Evolutionary conservation across 352 stramenopile genomes (phyloP), one percentile per base, ranked within the genome.

Genomic region (Pythium periplocum): DNA sequence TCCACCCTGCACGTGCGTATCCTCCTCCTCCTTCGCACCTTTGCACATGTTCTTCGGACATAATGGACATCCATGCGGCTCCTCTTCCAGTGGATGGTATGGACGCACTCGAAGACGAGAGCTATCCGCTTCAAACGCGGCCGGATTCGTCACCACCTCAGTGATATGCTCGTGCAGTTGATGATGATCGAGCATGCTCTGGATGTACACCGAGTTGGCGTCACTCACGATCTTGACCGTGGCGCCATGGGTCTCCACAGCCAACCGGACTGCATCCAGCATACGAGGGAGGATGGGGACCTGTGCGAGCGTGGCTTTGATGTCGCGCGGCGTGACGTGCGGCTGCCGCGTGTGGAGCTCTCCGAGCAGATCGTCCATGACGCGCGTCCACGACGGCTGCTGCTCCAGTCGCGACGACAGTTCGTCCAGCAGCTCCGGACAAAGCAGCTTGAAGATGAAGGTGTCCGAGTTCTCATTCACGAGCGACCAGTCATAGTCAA

Each of bases 41-140:
- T 93, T 93, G 67, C 83, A 93, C 80, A 93, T 90, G 57, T 93
- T 91, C 33, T 68, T 59, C 0, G 78, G 83, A 17, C 80, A 93
- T 51, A 69, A 62, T 6, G 48, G 6, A 59, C 83, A 93, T 10
- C 64, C 75, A 30, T 90, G 83, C 4, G 78, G 64, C 40, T 59
- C 42, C 33, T 55, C 7, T 2, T 53, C 45, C 2, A 69, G 60
- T 6, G 69, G 33, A 39, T 93, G 75, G 48, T 75, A 91, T 31
- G 83, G 78, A 55, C 45, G 36, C 12, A 93, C 75, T 26, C 61
- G 64, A 33, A 91, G 66, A 2, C 73, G 63, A 11, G 48, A 66
- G 41, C 49, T 51, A 32, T 61, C 26, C 7, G 33, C 33, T 1
- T 83, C 63, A 39, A 83, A 87, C 37, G 50, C 51, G 34, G 73